A percentile compares a stretch with the other conserved stretches of the same genome.
phyloP scores from a whole-genome alignment of 768 basidiomycete genomes.

The Lyophyllum decastes region DNA sequence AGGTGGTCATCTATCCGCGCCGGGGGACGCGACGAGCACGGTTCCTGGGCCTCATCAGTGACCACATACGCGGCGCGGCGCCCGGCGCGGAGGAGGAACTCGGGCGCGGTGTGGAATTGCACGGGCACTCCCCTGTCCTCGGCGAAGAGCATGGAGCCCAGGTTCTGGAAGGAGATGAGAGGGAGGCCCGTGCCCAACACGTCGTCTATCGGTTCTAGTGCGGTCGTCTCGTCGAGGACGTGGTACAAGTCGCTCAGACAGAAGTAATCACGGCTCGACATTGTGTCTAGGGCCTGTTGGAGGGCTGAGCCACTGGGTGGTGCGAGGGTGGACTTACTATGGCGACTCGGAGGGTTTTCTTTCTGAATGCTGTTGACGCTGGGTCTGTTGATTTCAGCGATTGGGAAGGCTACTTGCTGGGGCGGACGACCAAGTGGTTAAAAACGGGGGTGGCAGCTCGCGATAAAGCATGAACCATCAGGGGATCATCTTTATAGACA shows the following conservation, averaged over 20 bases:
- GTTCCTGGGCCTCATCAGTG: background rate
- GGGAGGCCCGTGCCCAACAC: background rate
- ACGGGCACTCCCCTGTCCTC: background rate
- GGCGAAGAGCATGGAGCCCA: conserved; percentile 3
- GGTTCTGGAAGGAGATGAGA: background rate
- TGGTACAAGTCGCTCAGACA: background rate
- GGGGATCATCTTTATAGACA: background rate
- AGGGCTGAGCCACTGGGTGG: background rate
- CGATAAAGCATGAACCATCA: background rate
- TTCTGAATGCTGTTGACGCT: background rate
- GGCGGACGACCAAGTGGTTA: background rate
- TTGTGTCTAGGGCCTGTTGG: background rate
- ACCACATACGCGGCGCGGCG: background rate
- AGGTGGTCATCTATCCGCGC: conserved; percentile 6
- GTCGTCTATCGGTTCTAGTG: background rate
- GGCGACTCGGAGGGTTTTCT: background rate
- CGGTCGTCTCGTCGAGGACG: background rate
- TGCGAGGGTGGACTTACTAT: background rate
- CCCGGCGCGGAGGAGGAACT: background rate
- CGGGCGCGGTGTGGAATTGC: background rate
- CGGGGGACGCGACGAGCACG: background rate
- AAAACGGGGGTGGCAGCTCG: background rate
- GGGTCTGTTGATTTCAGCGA: background rate
- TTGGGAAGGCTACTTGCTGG: background rate
- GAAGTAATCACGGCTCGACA: background rate